Evolutionary conservation across 2,329 filamentous ascomycete genomes (phyloP).

Genomic region (Epichloe scottii): DNA sequence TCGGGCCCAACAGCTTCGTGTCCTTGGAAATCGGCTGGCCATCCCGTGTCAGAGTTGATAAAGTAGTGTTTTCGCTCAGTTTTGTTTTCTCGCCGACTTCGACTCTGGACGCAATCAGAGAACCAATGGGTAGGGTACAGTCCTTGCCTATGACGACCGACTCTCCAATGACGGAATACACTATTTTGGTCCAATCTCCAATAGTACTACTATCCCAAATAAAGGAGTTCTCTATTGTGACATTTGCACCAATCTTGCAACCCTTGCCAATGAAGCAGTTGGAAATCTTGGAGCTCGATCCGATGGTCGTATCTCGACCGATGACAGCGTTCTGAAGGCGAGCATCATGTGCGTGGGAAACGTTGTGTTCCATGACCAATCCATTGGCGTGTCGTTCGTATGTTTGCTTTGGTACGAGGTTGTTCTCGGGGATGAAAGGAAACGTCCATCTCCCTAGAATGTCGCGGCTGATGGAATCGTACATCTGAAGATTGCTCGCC

Average conservation of each 20-base stretch:
- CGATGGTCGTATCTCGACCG: constrained; percentile 64
- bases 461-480: constrained; percentile 79
- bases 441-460: constrained; percentile 81
- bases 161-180: constrained; percentile 64
- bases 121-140: constrained; percentile 57
- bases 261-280: constrained; percentile 73
- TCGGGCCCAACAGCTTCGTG: constrained; percentile 32
- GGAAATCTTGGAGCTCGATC: constrained; percentile 54
- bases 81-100: constrained; percentile 50
- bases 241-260: constrained; percentile 78
- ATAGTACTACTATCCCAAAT: constrained; percentile 80
- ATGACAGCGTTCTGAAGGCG: constrained; percentile 61
- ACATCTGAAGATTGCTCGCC: constrained; percentile 75
- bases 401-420: constrained; percentile 63
- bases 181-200: constrained; percentile 59
- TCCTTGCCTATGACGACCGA: constrained; percentile 58
- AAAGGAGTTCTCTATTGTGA: constrained; percentile 65
- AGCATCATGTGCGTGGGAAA: constrained; percentile 61
- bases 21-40: constrained; percentile 28
- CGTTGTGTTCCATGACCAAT: constrained; percentile 67
- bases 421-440: constrained; percentile 80
- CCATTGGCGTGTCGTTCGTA: constrained; percentile 60
- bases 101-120: constrained; percentile 70
- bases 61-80: constrained; percentile 22
- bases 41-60: constrained; percentile 25